A percentile compares a stretch with the other conserved stretches of the same genome.
Evolutionary conservation across 345 rosid species (phyloP).

Genomic region (Balakata baccata): DNA sequence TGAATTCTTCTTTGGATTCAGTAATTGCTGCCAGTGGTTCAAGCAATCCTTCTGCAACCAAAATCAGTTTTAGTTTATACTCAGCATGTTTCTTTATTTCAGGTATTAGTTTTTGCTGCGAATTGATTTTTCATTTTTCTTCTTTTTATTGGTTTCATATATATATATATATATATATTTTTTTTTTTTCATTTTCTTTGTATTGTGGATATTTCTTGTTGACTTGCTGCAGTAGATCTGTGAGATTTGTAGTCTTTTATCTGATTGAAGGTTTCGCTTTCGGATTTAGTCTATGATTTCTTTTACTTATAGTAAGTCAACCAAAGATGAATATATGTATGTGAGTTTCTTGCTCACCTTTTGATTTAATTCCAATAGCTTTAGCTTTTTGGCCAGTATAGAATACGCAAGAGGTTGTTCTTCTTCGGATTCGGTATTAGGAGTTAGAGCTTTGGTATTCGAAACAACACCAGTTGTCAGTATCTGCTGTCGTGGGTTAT

Average conservation of each 20-base stretch:
- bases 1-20: background rate
- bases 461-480: background rate
- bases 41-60: background rate
- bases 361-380: background rate
- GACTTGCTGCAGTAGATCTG: conserved; percentile 9
- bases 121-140: background rate
- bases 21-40: background rate
- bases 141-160: background rate
- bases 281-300: background rate
- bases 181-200: background rate
- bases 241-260: background rate
- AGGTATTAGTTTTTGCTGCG: background rate
- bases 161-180: too few relatives aligned
- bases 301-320: background rate
- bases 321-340: background rate
- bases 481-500: background rate
- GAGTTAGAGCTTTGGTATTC: background rate
- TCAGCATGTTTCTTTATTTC: background rate
- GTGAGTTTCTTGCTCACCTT: background rate
- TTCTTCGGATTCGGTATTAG: background rate
- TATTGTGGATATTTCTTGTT: background rate
- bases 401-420: background rate
- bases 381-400: background rate
- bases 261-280: background rate
- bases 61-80: background rate